Evolutionary conservation across 441 rosid species (phyloP).

Genomic region (Croton setiger): DNA sequence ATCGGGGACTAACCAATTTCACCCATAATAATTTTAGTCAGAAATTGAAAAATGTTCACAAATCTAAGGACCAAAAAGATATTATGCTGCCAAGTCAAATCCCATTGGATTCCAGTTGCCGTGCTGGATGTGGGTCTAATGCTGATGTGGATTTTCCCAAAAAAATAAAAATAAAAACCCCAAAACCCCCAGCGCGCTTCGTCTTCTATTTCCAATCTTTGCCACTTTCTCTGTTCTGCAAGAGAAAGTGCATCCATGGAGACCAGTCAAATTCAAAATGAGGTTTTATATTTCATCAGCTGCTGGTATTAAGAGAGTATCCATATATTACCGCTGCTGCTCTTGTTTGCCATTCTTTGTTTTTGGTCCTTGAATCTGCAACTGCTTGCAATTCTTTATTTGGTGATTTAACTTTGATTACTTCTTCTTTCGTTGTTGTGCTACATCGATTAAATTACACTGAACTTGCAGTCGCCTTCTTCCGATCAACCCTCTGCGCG

Average conservation of each 20-base stretch:
- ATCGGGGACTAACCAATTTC: no score
- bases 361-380: constrained; percentile 73
- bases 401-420: constrained; percentile 30
- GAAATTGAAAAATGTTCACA: no score
- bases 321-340: constrained; percentile 44
- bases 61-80: no score
- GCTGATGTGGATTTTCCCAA: no score
- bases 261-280: constrained; percentile 25
- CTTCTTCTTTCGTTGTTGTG: no score
- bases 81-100: no score
- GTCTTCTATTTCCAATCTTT: background rate
- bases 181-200: no score
- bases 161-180: no score
- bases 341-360: constrained; percentile 50
- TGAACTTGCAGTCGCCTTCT: constrained; percentile 61
- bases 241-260: constrained; percentile 11
- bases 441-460: constrained; percentile 24
- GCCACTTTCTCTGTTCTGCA: no score
- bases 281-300: constrained; percentile 63
- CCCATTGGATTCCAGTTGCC: no score
- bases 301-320: constrained; percentile 59
- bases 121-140: no score
- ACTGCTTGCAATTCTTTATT: constrained; percentile 57
- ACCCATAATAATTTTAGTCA: no score
- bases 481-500: constrained; percentile 81